Evolutionary conservation across 352 stramenopile species (phyloP), one percentile per base, ranked within the genome.

Genomic region (Pythium rishiriense): DNA sequence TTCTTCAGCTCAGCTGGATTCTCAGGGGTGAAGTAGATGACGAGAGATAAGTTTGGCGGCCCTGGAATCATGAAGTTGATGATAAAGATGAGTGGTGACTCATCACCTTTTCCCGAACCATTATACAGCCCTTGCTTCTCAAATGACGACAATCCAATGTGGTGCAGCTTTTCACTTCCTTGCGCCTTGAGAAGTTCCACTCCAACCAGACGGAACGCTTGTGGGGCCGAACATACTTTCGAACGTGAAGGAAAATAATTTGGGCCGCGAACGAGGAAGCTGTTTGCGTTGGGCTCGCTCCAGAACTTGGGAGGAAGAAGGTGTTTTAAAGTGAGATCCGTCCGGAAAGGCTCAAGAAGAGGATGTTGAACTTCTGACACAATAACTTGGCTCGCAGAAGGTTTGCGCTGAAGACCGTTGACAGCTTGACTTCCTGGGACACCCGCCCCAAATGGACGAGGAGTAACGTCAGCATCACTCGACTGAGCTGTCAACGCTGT

Each of bases 31-130:
- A 93, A 94, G 55, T 94, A 94, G 21, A 94, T 63, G 58, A 94
- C 83, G 12, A 94, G 73, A 21, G 82, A 89, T 66, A 85, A 73
- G 22, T 80, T 69, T 19, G 80, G 80, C 15, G 82, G 79, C 1
- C 85, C 85, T 22, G 85, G 85, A 0, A 94, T 69, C 75, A 91
- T 85, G 35, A 94, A 90, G 60, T 94, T 92, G 54, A 94, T 85
- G 51, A 94, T 81, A 28, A 92, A 85, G 58, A 91, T 56, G 21
- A 88, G 86, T 5, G 76, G 71, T 3, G 61, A 58, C 12, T 88
- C 76, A 25, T 71, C 33, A 33, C 46, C 56, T 17, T 64, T 50
- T 4, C 41, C 33, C 4, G 31, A 22, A 8, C 24, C 60, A 19
- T 21, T 47, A 22, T 61, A 39, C 2, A 85, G 79, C 33, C 66